phyloP scores from a whole-genome alignment of 2,329 filamentous ascomycete genomes.

The Neobulgaria alba region DNA sequence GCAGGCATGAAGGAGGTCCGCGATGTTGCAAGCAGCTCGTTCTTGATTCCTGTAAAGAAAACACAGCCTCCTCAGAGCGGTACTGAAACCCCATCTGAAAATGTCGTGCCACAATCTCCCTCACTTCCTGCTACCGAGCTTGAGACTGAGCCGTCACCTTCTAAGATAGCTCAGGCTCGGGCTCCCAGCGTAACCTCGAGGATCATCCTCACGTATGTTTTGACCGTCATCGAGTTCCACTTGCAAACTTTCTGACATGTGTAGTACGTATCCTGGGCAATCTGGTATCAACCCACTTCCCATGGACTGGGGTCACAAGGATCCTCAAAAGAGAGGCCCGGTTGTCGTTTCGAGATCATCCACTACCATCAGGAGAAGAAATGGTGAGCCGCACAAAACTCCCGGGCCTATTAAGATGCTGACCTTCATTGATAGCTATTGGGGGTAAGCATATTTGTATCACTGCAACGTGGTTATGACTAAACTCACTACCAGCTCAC shows the following conservation, averaged over 20 bases:
- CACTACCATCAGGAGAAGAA: conserved; percentile 70
- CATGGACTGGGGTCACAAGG: conserved; percentile 77
- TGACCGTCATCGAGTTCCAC: not conserved
- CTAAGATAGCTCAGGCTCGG: conserved; percentile 14
- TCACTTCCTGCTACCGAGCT: conserved; percentile 24
- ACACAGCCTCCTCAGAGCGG: conserved; percentile 7
- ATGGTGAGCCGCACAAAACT: conserved; percentile 61
- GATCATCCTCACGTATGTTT: conserved; percentile 51
- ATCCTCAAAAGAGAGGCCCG: conserved; percentile 69
- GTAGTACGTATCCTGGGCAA: conserved; percentile 80
- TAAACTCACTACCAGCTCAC: conserved; percentile 46
- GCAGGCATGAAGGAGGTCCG: conserved; percentile 48
- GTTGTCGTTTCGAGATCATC: conserved; percentile 75
- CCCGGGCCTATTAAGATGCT: no score
- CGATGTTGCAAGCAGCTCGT: conserved; percentile 34
- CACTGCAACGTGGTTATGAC: no score
- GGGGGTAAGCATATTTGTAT: conserved; percentile 39
- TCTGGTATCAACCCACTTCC: conserved; percentile 86
- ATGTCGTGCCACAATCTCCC: conserved; percentile 25
- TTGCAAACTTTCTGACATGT: conserved; percentile 8
- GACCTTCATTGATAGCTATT: conserved; percentile 36
- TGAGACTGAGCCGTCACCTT: conserved; percentile 8
- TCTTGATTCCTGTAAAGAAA: conserved; percentile 9
- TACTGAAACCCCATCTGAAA: conserved; percentile 17
- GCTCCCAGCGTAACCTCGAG: conserved; percentile 40